These are phyloP conservation scores for Solanum virginianum DNA, from an alignment of 257 asterid genomes.

Conservation along the genomic window DNA sequence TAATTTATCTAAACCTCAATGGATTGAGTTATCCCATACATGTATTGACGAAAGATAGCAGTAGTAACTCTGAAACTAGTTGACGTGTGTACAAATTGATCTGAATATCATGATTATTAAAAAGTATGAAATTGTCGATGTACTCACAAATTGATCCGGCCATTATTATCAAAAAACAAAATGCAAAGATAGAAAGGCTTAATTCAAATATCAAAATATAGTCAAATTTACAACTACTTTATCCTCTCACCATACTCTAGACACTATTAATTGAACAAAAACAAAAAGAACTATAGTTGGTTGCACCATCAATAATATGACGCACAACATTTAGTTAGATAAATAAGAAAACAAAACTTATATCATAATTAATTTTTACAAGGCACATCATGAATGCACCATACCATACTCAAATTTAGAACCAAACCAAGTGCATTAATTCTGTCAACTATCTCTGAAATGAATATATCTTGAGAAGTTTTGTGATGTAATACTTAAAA, in stretches of 20 bases:
- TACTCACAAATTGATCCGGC: not conserved
- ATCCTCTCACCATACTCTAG: conserved; percentile 10
- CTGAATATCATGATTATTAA: not conserved
- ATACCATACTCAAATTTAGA: not conserved
- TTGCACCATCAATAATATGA: conserved; percentile 15
- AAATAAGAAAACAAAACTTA: not conserved
- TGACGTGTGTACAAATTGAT: fast-evolving
- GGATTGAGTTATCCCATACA: not conserved
- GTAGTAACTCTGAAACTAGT: not conserved
- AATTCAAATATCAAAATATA: conserved; percentile 4
- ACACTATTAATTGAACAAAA: conserved; percentile 21
- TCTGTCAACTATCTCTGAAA: not conserved
- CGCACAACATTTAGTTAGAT: conserved; percentile 6
- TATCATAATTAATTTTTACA: too few relatives aligned
- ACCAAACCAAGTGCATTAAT: too few relatives aligned
- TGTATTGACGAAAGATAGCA: not conserved
- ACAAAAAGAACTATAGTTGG: conserved; percentile 7
- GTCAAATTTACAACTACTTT: conserved; percentile 21
- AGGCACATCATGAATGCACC: not conserved
- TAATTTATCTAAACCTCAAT: not conserved
- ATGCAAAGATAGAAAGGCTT: not conserved
- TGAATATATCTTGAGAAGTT: not conserved
- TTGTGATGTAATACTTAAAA: not conserved
- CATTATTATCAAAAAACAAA: not conserved
- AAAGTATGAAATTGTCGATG: too few relatives aligned